Conservation (phyloP, 805 yeast genomes). For the Suhomyces vadensis region DNA sequence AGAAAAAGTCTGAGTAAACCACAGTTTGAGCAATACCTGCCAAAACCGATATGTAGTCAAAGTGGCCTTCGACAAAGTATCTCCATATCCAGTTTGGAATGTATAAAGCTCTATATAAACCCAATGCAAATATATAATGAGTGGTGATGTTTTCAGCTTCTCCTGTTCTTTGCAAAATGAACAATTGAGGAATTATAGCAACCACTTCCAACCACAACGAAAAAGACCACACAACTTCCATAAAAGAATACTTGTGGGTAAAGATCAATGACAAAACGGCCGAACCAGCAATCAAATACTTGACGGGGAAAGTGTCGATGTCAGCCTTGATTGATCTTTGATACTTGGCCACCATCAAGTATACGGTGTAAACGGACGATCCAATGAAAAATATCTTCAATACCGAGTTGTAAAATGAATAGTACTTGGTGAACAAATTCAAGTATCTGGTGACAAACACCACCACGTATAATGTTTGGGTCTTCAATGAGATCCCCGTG, state of each 20-base stretch:
- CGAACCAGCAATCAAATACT: conserved; percentile 67
- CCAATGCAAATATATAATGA: conserved; percentile 93
- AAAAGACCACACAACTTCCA: conserved; percentile 82
- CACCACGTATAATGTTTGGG: conserved; percentile 74
- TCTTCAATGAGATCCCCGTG: conserved; percentile 84
- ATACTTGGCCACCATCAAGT: conserved; percentile 65
- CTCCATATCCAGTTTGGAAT: conserved; percentile 96
- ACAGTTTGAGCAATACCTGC: conserved; percentile 87
- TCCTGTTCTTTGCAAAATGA: conserved; percentile 85
- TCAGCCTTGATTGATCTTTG: conserved; percentile 63
- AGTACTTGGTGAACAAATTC: conserved; percentile 57
- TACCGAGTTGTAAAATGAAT: conserved; percentile 70
- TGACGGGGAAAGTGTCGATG: conserved; percentile 66
- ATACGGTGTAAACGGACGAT: conserved; percentile 73
- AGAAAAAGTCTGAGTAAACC: conserved; percentile 93
- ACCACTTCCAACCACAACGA: conserved; percentile 90
- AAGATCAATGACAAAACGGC: conserved; percentile 56
- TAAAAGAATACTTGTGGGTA: conserved; percentile 59
- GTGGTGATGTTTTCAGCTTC: conserved; percentile 84
- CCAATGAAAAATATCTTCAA: conserved; percentile 83
- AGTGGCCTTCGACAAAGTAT: conserved; percentile 59
- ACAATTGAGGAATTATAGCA: conserved; percentile 90
- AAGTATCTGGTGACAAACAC: conserved; percentile 76
- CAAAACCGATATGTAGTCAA: conserved; percentile 68
- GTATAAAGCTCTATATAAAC: conserved; percentile 84